phyloP scores from a whole-genome alignment of 164 flowering plant species.

The Tinospora cordifolia region DNA sequence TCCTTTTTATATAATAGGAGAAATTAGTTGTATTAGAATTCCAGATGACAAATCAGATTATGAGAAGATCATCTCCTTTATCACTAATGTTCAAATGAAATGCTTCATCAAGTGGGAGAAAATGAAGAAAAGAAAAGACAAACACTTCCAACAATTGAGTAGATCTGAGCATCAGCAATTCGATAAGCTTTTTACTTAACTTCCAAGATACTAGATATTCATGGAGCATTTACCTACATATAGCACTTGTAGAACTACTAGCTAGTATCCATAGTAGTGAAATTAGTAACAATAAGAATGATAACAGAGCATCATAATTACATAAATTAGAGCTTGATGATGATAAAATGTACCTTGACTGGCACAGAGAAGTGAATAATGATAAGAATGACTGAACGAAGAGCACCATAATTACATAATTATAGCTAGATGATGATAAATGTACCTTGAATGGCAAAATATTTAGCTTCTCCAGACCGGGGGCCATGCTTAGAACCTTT shows the following conservation, averaged over 20 bases:
- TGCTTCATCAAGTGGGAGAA: background rate
- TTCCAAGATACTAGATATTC: background rate
- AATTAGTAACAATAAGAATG: background rate
- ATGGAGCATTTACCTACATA: background rate
- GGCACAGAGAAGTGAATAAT: too few relatives aligned
- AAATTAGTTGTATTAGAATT: background rate
- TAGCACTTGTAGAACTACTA: background rate
- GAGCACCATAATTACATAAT: background rate
- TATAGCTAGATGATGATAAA: background rate
- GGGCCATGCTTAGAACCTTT: constrained; percentile 94
- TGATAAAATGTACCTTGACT: too few relatives aligned
- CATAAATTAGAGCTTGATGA: too few relatives aligned
- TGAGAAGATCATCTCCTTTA: background rate
- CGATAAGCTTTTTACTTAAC: background rate
- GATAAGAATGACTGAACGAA: background rate
- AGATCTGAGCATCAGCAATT: background rate
- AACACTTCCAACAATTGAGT: background rate
- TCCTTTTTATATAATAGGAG: background rate
- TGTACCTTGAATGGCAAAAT: constrained; percentile 86
- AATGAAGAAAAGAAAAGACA: background rate
- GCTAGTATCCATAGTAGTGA: too few relatives aligned
- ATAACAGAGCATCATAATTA: background rate
- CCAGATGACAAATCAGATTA: background rate
- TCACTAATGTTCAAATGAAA: background rate
- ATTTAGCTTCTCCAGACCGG: constrained; percentile 80